phyloP scores from a whole-genome alignment of 345 rosid species.

The Rhodamnia rubescens region DNA sequence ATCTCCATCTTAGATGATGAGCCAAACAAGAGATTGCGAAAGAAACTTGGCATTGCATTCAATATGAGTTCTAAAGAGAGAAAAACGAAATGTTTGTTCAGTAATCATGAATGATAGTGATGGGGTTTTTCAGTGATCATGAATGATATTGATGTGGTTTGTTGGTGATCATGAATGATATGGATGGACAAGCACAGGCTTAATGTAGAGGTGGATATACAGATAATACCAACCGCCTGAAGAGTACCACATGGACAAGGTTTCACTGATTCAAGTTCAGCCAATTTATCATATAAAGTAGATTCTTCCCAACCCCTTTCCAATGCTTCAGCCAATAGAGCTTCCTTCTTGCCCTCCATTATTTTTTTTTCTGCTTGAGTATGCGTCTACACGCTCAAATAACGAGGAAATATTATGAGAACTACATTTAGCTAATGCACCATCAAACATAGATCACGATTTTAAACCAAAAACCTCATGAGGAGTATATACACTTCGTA shows the following conservation, averaged over 20 bases:
- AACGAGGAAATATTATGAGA: neutral
- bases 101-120: neutral
- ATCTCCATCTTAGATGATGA: neutral
- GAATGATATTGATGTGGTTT: neutral
- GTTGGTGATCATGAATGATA: neutral
- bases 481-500: neutral
- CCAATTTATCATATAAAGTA: constrained; percentile 31
- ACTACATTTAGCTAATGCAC: neutral
- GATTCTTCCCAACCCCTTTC: constrained; percentile 19
- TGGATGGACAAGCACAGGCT: neutral
- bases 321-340: constrained; percentile 36
- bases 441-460: neutral
- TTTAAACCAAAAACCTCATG: neutral
- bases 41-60: neutral
- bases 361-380: constrained; percentile 68
- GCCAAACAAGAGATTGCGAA: neutral
- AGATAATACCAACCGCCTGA: constrained; percentile 37
- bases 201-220: neutral
- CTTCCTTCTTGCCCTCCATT: constrained; percentile 41
- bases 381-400: constrained; percentile 33
- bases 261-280: constrained; percentile 39
- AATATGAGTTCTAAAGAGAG: neutral
- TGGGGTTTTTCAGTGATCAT: neutral
- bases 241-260: constrained; percentile 49
- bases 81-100: neutral